Percentiles rank a stretch among this genome's conserved stretches.
These are phyloP conservation scores for Arthrobotrys pseudoclavata DNA, from an alignment of 2,329 filamentous ascomycete species.

Conservation along the genomic window DNA sequence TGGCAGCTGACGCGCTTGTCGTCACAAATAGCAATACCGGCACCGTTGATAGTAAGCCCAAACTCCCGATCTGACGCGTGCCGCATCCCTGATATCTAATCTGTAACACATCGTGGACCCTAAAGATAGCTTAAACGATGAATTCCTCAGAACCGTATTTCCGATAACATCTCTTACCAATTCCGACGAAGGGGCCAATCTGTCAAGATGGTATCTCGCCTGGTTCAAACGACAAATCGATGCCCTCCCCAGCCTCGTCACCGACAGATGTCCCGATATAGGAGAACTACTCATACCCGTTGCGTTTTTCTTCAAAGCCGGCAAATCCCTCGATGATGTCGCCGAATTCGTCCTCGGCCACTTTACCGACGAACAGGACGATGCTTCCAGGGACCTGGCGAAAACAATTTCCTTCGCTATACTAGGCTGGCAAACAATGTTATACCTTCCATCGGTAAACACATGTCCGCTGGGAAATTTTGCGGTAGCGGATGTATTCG, in stretches of 20 bases:
- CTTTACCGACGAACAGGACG: constrained; percentile 16
- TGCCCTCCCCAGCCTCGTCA: constrained; percentile 4
- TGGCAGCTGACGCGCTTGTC: constrained; percentile 3
- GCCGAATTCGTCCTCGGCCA: constrained; percentile 13
- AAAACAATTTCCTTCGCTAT: constrained; percentile 19
- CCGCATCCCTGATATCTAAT: constrained; percentile 22
- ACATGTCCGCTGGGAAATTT: constrained; percentile 22
- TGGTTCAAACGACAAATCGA: constrained; percentile 30
- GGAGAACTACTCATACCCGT: constrained; percentile 18
- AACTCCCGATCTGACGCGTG: constrained; percentile 18
- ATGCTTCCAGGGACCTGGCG: constrained; percentile 10
- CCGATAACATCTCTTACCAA: constrained; percentile 10
- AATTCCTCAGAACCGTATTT: constrained; percentile 19
- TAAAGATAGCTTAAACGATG: constrained; percentile 17
- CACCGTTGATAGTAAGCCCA: constrained; percentile 13
- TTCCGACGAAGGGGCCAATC: not conserved
- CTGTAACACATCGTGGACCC: constrained; percentile 20
- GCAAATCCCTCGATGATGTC: constrained; percentile 7
- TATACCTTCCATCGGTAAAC: constrained; percentile 25
- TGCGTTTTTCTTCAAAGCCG: constrained; percentile 24
- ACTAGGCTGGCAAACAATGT: constrained; percentile 42
- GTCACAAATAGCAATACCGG: constrained; percentile 5
- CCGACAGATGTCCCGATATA: constrained; percentile 11
- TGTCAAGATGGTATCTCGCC: constrained; percentile 17
- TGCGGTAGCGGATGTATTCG: constrained; percentile 33